A percentile compares a stretch with the other conserved stretches of the same genome.
Evolutionary conservation across 805 yeast genomes (phyloP).

Genomic region (Komagataella populi): DNA sequence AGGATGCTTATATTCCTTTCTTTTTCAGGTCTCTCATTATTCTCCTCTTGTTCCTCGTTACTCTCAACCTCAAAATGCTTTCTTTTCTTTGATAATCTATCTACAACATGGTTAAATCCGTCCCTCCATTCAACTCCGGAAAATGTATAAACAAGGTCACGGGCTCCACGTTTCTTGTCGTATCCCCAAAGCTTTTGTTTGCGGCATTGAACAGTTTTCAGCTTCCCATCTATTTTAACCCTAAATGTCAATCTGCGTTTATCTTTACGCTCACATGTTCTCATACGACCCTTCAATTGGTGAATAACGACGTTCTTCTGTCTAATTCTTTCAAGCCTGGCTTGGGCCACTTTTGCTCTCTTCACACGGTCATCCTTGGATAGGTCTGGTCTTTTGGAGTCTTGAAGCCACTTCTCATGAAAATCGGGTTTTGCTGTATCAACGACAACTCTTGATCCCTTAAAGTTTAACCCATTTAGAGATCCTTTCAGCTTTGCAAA

Average conservation of each 20-base stretch:
- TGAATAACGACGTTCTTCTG: constrained; percentile 29
- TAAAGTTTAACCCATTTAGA: constrained; percentile 60
- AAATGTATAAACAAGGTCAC: constrained; percentile 53
- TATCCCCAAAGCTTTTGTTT: constrained; percentile 89
- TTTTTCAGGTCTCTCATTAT: constrained; percentile 18
- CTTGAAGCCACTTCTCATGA: constrained; percentile 30
- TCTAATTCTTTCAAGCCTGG: constrained; percentile 24
- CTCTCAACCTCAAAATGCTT: constrained; percentile 6
- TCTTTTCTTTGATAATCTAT: constrained; percentile 21
- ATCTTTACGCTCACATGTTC: constrained; percentile 41
- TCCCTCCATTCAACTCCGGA: constrained; percentile 64
- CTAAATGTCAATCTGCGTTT: constrained; percentile 50
- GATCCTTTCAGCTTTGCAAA: constrained; percentile 37
- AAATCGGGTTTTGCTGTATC: constrained; percentile 49
- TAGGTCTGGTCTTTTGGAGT: constrained; percentile 25
- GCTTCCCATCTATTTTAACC: constrained; percentile 40
- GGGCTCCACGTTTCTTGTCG: constrained; percentile 47
- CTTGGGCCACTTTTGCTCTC: constrained; percentile 19
- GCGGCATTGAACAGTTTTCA: constrained; percentile 41
- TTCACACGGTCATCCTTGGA: constrained; percentile 12
- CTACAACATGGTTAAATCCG: constrained; percentile 69
- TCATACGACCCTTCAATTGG: constrained; percentile 37
- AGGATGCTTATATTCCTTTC: constrained; percentile 32
- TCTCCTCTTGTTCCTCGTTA: constrained; percentile 21
- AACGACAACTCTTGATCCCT: constrained; percentile 55